Evolutionary conservation across 176 grass and related monocot species (phyloP).

Genomic region (Musa troglodytarum): DNA sequence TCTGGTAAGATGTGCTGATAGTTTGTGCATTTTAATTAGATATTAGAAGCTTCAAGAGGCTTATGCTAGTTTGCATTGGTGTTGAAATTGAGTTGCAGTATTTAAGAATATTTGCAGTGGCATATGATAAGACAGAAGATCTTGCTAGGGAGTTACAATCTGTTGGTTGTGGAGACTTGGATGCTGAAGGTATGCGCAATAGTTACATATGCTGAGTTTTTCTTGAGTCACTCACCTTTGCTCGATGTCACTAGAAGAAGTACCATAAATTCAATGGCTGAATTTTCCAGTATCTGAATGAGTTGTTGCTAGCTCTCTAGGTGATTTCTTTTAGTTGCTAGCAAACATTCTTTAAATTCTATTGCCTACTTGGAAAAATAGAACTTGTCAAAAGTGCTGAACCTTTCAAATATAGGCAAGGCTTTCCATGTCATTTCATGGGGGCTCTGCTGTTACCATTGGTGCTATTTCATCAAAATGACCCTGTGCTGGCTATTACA

Average conservation of each 20-base stretch:
- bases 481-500: background rate
- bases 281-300: background rate
- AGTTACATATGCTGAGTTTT: background rate
- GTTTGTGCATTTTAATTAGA: conserved; percentile 15
- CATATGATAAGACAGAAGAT: conserved; percentile 88
- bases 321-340: background rate
- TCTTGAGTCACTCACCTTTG: background rate
- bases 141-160: conserved; percentile 92
- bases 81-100: conserved; percentile 56
- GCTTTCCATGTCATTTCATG: too few species aligned
- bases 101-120: conserved; percentile 79
- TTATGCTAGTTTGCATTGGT: conserved; percentile 18
- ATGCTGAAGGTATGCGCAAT: conserved; percentile 68
- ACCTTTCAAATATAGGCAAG: background rate
- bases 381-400: background rate
- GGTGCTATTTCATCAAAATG: too few species aligned
- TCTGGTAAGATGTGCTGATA: conserved; percentile 42
- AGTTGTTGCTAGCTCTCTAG: background rate
- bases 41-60: conserved; percentile 2
- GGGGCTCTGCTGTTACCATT: too few species aligned
- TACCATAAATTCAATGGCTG: background rate
- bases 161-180: conserved; percentile 93
- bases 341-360: background rate
- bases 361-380: background rate
- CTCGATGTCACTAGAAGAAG: background rate